Evolutionary conservation across 768 basidiomycete genomes (phyloP), one percentile per base, ranked within the genome.

Genomic region (Mycena leptocephala): DNA sequence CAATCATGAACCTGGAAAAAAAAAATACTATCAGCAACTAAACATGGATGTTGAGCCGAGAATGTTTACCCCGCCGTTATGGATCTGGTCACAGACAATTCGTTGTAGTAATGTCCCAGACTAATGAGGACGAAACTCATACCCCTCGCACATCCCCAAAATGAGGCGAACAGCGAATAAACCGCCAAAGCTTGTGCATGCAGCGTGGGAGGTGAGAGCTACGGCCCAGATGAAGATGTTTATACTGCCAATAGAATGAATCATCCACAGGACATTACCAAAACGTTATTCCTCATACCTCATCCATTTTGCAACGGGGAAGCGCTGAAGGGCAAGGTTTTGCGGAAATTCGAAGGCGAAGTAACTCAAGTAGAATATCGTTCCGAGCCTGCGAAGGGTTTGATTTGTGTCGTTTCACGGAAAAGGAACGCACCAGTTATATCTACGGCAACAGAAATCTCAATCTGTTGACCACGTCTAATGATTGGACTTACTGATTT

Each of bases 231-330:
- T 80, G 59, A 90, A 86, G 74, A 95, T 94, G 80, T 95, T 95
- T 35, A 92, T 64, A 75, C 93, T 94, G 43, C 7, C n/a, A n/a
- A n/a, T n/a, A n/a, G n/a, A n/a, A n/a, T n/a, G n/a, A n/a, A n/a
- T n/a, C n/a, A n/a, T n/a, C n/a, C n/a, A n/a, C n/a, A n/a, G n/a
- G n/a, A n/a, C n/a, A n/a, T n/a, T n/a, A n/a, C n/a, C n/a, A n/a
- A n/a, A n/a, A n/a, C n/a, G n/a, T n/a, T n/a, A n/a, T n/a, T n/a
- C n/a, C n/a, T n/a, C n/a, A n/a, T 75, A 90, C 94, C 93, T 94
- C 92, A 95, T 93, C 94, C 94, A 95, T 88, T 90, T 94, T 13
- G 92, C 94, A 10, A 95, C 94, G 0, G 94, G 94, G 79, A 94
- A 94, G 22, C 90, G 88, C 77, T 95, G 94, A 7, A 95, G 85